Conservation (phyloP, 768 basidiomycete genomes). For the Boletus eberwhitei region DNA sequence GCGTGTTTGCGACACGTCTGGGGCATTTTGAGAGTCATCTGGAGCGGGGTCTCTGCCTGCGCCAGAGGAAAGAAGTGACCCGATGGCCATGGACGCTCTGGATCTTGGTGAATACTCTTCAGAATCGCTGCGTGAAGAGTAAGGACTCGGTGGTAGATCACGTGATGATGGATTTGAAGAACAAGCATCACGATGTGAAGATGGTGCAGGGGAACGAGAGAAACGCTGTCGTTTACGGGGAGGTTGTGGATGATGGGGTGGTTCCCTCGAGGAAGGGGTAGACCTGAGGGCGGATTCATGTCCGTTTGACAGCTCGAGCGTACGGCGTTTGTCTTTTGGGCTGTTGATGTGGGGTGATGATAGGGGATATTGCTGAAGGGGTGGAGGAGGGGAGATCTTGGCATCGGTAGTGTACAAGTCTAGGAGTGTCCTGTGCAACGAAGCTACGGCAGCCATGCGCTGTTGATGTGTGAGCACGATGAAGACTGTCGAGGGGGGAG, state of each 20-base stretch:
- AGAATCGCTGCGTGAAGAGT: slow-evolving; percentile 66
- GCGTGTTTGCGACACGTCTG: slow-evolving; percentile 19
- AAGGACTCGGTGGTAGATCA: slow-evolving; percentile 69
- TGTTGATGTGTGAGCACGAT: slow-evolving; percentile 27
- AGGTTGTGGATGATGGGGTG: slow-evolving; percentile 37
- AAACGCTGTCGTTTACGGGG: slow-evolving; percentile 63
- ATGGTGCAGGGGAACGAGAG: slow-evolving; percentile 53
- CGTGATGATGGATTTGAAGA: slow-evolving; percentile 37
- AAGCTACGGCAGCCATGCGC: slow-evolving; percentile 69
- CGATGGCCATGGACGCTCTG: slow-evolving; percentile 76
- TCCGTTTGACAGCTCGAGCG: slow-evolving; percentile 14
- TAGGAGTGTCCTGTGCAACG: slow-evolving; percentile 68
- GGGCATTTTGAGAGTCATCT: slow-evolving; percentile 25
- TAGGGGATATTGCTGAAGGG: slow-evolving; percentile 36
- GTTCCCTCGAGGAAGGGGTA: slow-evolving; percentile 22
- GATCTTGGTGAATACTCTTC: slow-evolving; percentile 70
- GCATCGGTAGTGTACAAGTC: slow-evolving; percentile 45
- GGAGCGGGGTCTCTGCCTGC: slow-evolving; percentile 28
- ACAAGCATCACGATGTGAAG: slow-evolving; percentile 35
- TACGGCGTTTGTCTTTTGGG: slow-evolving; percentile 22
- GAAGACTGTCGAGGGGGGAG: slow-evolving; percentile 3
- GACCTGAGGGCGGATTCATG: slow-evolving; percentile 13
- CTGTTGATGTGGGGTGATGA: slow-evolving; percentile 31
- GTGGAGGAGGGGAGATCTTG: slow-evolving; percentile 30
- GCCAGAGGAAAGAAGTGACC: slow-evolving; percentile 59